Evolutionary conservation across 2,329 filamentous ascomycete species (phyloP).

Genomic region (Orbilia javanica): DNA sequence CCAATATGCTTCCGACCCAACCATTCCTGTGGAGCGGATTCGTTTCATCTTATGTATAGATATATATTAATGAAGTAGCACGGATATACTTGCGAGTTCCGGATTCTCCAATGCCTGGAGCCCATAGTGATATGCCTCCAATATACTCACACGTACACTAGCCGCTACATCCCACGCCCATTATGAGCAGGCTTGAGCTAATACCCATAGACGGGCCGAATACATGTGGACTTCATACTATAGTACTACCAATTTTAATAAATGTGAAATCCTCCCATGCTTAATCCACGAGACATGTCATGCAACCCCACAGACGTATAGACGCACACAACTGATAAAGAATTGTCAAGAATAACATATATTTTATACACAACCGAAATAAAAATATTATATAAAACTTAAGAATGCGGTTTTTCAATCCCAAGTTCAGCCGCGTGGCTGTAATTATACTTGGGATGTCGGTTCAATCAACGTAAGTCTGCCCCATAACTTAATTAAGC

Average conservation of each 20-base stretch:
- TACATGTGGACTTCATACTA: too few relatives aligned
- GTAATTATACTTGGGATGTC: background rate
- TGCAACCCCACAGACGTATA: too few relatives aligned
- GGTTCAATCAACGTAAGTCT: background rate
- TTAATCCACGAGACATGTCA: background rate
- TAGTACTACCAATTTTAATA: too few relatives aligned
- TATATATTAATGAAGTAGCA: too few relatives aligned
- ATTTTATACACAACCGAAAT: background rate
- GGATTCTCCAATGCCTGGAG: too few relatives aligned
- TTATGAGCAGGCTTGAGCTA: conserved; percentile 3
- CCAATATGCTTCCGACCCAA: too few relatives aligned
- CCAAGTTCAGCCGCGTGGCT: background rate
- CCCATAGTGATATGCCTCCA: conserved; percentile 4
- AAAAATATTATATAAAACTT: background rate
- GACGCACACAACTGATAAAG: background rate
- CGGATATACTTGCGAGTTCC: too few relatives aligned
- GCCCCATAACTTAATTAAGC: too few relatives aligned
- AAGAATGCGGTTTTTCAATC: conserved; percentile 1
- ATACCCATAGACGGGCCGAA: background rate
- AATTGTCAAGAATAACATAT: background rate
- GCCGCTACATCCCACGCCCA: background rate
- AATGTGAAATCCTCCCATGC: too few relatives aligned
- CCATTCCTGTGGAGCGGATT: too few relatives aligned
- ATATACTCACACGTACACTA: conserved; percentile 1
- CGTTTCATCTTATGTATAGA: too few relatives aligned